Percentiles rank a stretch among this genome's conserved stretches.
phyloP scores from a whole-genome alignment of 1,284 basidiomycete species.

The Leccinum solheimii region DNA sequence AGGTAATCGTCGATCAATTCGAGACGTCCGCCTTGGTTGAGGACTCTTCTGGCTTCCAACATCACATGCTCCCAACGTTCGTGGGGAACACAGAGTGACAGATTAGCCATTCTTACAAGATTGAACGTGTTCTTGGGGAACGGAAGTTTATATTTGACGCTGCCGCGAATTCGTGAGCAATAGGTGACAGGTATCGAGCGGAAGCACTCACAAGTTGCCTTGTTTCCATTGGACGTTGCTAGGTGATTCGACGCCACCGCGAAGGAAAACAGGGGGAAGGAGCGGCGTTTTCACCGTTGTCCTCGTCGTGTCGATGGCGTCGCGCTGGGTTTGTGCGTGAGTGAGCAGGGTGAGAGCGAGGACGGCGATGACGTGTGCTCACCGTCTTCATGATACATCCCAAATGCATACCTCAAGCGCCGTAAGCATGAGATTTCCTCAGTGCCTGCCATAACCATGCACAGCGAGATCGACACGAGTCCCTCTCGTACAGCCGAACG shows the following conservation, averaged over 20 bases:
- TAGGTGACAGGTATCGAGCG: background rate
- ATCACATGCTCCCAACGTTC: slow-evolving; percentile 60
- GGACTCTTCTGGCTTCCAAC: slow-evolving; percentile 57
- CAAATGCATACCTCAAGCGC: slow-evolving; percentile 88
- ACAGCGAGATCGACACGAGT: slow-evolving; percentile 80
- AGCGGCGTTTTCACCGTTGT: too few species aligned
- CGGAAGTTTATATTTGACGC: slow-evolving; percentile 55
- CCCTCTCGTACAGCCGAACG: slow-evolving; percentile 87
- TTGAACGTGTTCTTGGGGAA: slow-evolving; percentile 65
- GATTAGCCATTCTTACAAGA: slow-evolving; percentile 66
- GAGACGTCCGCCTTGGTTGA: slow-evolving; percentile 58
- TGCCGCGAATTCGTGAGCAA: slow-evolving; percentile 32
- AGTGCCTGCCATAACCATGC: slow-evolving; percentile 95
- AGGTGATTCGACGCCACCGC: slow-evolving; percentile 29
- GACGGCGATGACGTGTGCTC: too few species aligned
- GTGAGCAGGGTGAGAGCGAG: too few species aligned
- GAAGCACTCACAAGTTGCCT: slow-evolving; percentile 62
- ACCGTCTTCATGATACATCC: slow-evolving; percentile 63
- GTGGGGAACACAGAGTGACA: slow-evolving; percentile 59
- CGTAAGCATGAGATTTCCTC: slow-evolving; percentile 91
- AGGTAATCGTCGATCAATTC: slow-evolving; percentile 74
- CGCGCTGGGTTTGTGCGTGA: too few species aligned
- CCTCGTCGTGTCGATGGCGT: too few species aligned
- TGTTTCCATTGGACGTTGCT: slow-evolving; percentile 56
- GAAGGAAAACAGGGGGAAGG: slow-evolving; percentile 48